Evolutionary conservation across 2,329 filamentous ascomycete species (phyloP).

Genomic region (Curvularia eragrostidis): DNA sequence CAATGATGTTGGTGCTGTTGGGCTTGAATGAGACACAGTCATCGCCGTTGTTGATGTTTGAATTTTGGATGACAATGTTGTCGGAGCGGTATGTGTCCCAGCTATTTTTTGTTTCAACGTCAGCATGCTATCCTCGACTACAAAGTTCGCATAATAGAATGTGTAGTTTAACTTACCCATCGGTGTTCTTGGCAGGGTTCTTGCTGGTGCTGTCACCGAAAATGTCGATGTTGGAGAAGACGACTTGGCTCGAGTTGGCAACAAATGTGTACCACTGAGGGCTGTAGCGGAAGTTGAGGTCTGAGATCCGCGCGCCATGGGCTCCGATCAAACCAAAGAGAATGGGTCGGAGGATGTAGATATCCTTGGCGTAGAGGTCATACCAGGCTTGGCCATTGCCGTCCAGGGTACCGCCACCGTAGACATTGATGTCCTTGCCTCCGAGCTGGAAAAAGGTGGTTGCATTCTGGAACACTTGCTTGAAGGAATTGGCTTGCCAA

Average conservation of each 20-base stretch:
- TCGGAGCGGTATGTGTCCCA: slow-evolving; percentile 69
- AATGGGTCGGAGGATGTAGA: slow-evolving; percentile 65
- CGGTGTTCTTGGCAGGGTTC: slow-evolving; percentile 69
- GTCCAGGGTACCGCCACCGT: slow-evolving; percentile 68
- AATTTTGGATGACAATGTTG: slow-evolving; percentile 71
- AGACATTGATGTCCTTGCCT: slow-evolving; percentile 71
- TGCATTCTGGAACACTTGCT: slow-evolving; percentile 69
- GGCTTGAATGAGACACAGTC: slow-evolving; percentile 79
- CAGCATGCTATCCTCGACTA: too few species aligned
- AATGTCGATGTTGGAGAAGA: slow-evolving; percentile 69
- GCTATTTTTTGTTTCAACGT: slow-evolving; percentile 7
- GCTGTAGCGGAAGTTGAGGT: slow-evolving; percentile 67
- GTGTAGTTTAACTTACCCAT: slow-evolving; percentile 54
- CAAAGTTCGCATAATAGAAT: too few species aligned
- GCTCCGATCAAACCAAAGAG: slow-evolving; percentile 65
- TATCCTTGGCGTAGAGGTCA: slow-evolving; percentile 64
- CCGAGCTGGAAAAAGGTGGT: slow-evolving; percentile 72
- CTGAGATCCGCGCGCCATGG: slow-evolving; percentile 63
- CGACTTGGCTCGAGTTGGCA: slow-evolving; percentile 68
- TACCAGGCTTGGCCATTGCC: slow-evolving; percentile 72
- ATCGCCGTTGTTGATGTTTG: slow-evolving; percentile 68
- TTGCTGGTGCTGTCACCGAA: slow-evolving; percentile 60
- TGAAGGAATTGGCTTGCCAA: slow-evolving; percentile 70
- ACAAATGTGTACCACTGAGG: slow-evolving; percentile 70
- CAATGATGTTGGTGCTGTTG: slow-evolving; percentile 71